Evolutionary conservation across 805 yeast species (phyloP), one percentile per base, ranked within the genome.

Genomic region (Saccharomycopsis sp.): DNA sequence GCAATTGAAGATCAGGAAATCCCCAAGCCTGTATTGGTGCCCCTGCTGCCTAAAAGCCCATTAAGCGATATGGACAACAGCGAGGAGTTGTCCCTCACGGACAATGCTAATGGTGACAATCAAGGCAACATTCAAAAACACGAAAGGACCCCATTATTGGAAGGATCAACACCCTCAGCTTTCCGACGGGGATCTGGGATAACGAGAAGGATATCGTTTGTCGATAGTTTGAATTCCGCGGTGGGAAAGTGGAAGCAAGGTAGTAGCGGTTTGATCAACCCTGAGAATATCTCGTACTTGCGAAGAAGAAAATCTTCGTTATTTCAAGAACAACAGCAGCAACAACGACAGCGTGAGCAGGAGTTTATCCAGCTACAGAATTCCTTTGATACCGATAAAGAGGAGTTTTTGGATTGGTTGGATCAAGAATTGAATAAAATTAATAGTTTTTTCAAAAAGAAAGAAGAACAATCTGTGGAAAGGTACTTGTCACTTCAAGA

Each of bases 351-450:
- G n/a, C 35, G 6, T 8, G 35, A 7, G 13, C 19, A n/a, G 20
- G 42, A 39, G 20, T 5, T 17, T 3, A 39, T 39, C 20, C 42
- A 39, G 35, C 36, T 49, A 17, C 46, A 43, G 35, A 47, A 49
- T 41, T 31, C 47, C 11, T 40, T 35, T 8, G 59, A 56, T 21
- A 62, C 64, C n/a, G 72, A 67, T 9, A 68, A 66, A 36, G 51
- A 58, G 3, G 73, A 72, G 42, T 87, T 86, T 51, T 51, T 70
- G n/a, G 58, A 54, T 2, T 86, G 95, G 94, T 68, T 86, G 4
- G 81, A 83, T 44, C 43, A 53, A 0, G 82, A 86, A 58, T 64
- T 81, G 21, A 51, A 42, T 3, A 82, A 78, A 58, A 80, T 85
- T 6, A 78, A 83, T 31, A 39, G 27, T 0, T 86, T 86, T 55